Evolutionary conservation across 352 stramenopile genomes (phyloP), one percentile per base, ranked within the genome.

Genomic region (Pythium guiyangense): DNA sequence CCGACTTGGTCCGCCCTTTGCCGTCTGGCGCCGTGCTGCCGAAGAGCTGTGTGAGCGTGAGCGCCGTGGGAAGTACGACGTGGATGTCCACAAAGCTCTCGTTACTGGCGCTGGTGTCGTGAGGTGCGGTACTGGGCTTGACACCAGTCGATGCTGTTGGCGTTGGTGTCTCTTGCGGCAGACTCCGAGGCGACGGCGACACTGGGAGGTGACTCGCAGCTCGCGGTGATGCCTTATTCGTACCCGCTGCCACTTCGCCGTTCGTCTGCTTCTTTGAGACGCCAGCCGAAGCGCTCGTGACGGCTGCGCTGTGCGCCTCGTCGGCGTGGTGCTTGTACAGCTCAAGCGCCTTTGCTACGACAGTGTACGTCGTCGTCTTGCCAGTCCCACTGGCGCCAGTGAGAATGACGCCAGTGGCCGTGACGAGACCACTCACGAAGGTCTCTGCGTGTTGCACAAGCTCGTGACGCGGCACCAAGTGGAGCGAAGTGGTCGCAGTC

Each of bases 21-120:
- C 53, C 60, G 34, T 85, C 72, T 8, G 61, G 62, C 0, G 59
- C 67, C 0, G 66, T 65, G 3, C 71, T 69, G 25, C 77, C 77
- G 44, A 82, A 85, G 0, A 87, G 60, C 52, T 84, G 77, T 3
- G 67, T 66, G 6, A 73, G 50, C n/a, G 68, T 76, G 10, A 85
- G 47, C 0, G 70, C 59, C 50, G 68, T 70, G 4, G 73, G 71
- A 0, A 81, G 37, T 8, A 83, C 71, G 9, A 80, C 61, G 8
- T 43, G 57, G n/a, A 57, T 3, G 1, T 34, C 20, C 26, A 65
- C 59, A 40, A 47, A 52, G 18, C 20, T 34, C 15, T 62, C 48
- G n/a, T n/a, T 27, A 6, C 12, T 4, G n/a, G 6, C 15, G 14
- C 9, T 42, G 12, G 5, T 63, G 15, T 46, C 29, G n/a, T 2